Evolutionary conservation across 1,139 yeast genomes (phyloP).

Genomic region (Kurtzmaniella quercitrusa): DNA sequence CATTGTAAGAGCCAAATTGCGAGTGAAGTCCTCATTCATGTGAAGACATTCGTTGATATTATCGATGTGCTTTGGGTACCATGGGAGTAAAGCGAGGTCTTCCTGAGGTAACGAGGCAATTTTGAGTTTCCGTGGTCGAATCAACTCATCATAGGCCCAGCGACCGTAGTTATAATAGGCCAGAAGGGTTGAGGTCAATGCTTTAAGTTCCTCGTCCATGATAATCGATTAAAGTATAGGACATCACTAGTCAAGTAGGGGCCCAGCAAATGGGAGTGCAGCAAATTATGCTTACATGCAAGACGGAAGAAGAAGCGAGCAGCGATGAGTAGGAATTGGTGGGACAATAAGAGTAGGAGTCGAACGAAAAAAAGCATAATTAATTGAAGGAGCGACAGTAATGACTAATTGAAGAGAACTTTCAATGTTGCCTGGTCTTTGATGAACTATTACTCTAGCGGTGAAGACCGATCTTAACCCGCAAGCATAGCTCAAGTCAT

Average conservation of each 20-base stretch:
- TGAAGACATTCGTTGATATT: constrained; percentile 44
- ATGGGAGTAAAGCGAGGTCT: constrained; percentile 45
- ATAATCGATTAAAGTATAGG: not conserved
- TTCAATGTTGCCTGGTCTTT: too few species aligned
- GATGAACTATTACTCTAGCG: too few species aligned
- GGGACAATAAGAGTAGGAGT: not conserved
- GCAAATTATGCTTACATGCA: not conserved
- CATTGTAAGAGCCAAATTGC: constrained; percentile 42
- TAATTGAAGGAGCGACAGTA: too few species aligned
- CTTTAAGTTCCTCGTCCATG: constrained; percentile 29
- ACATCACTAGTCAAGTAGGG: not conserved
- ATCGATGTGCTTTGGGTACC: constrained; percentile 47
- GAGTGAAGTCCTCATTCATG: constrained; percentile 47
- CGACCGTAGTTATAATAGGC: constrained; percentile 32
- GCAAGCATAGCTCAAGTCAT: too few species aligned
- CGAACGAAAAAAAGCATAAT: too few species aligned
- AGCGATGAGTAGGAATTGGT: not conserved
- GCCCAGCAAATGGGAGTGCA: not conserved
- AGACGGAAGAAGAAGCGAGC: not conserved
- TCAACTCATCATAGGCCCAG: constrained; percentile 32
- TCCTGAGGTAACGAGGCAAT: constrained; percentile 27
- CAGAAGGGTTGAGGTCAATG: constrained; percentile 36
- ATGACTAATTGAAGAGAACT: too few species aligned
- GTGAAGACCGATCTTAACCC: too few species aligned
- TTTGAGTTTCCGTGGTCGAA: constrained; percentile 32